phyloP scores from a whole-genome alignment of 2,329 filamentous ascomycete species.

The Sordariomycetes sp. region DNA sequence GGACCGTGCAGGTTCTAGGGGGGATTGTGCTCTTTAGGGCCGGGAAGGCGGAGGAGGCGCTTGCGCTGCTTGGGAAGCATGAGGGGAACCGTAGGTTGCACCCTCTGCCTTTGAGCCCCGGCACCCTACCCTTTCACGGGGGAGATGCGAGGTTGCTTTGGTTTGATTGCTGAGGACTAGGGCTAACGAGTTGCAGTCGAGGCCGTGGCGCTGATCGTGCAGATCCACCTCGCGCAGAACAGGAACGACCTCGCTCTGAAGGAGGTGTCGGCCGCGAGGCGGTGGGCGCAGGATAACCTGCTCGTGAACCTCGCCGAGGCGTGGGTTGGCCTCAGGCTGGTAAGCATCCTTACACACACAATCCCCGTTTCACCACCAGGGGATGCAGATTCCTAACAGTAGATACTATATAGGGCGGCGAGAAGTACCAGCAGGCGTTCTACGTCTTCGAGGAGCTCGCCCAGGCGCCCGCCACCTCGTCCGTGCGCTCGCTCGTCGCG shows the following conservation, averaged over 20 bases:
- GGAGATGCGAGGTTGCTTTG: not conserved
- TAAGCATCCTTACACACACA: constrained; percentile 31
- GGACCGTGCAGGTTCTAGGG: constrained; percentile 68
- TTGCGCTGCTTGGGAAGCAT: constrained; percentile 70
- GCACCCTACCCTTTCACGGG: not conserved
- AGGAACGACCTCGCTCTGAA: constrained; percentile 82
- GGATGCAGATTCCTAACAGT: not conserved
- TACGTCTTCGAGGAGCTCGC: constrained; percentile 97
- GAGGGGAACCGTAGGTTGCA: constrained; percentile 66
- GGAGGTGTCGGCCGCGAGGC: constrained; percentile 74
- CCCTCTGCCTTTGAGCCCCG: not conserved
- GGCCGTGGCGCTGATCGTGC: constrained; percentile 77
- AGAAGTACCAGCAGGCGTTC: constrained; percentile 92
- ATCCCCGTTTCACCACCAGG: not conserved
- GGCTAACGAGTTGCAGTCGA: constrained; percentile 36
- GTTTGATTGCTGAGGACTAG: not conserved
- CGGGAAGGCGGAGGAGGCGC: constrained; percentile 75
- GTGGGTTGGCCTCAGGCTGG: constrained; percentile 83
- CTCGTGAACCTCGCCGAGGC: constrained; percentile 91
- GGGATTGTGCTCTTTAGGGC: constrained; percentile 74
- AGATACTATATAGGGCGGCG: constrained; percentile 57
- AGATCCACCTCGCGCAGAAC: constrained; percentile 89
- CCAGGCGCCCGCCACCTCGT: constrained; percentile 71
- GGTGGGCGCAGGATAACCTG: constrained; percentile 92
- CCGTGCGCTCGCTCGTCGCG: constrained; percentile 64